Evolutionary conservation across 345 rosid species (phyloP), one percentile per base, ranked within the genome.

Genomic region (Eucalyptus pauciflora): DNA sequence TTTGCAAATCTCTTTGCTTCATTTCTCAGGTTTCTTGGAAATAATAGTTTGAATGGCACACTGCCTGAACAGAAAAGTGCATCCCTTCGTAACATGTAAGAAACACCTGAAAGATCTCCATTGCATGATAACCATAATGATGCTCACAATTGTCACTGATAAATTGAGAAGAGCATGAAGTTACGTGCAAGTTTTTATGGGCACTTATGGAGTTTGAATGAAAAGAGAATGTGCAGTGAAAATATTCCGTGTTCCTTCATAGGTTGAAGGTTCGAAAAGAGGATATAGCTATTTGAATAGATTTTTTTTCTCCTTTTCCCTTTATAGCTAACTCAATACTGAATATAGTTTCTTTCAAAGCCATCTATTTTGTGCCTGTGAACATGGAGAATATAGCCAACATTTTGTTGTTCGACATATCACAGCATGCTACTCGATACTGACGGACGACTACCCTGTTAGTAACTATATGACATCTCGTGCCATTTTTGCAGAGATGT

Each of bases 1-100:
- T 52, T 14, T 69, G n/a, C 33, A 85, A 85, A 1, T 86, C 20
- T 88, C 27, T 86, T 89, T 33, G 51, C 91, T 79, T 62, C 87
- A 51, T 29, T 89, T 13, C 71, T 60, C 92, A 97, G 99, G 94
- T 96, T 95, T 90, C 92, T 95, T 62, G 96, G 96, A 91, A 92
- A 92, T 87, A 95, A 95, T 89, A 88, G 46, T 71, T 90, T 97
- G 56, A 92, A 88, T 88, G 98, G 96, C 87, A 80, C 93, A 12
- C 92, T 97, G 51, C 96, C 99, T 18, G 60, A 89, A 87, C 89
- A 86, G 86, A 97, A 94, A 87, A 92, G 90, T 64, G 14, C 91
- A 81, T 83, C 89, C 51, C 94, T 97, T 86, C 50, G 5, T 27
- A 92, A 92, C 89, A 93, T 97, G 99, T 96, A 88, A 90, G 99